These are phyloP conservation scores for Umbilicus rupestris DNA, from an alignment of 164 flowering plant genomes.

Conservation along the genomic window DNA sequence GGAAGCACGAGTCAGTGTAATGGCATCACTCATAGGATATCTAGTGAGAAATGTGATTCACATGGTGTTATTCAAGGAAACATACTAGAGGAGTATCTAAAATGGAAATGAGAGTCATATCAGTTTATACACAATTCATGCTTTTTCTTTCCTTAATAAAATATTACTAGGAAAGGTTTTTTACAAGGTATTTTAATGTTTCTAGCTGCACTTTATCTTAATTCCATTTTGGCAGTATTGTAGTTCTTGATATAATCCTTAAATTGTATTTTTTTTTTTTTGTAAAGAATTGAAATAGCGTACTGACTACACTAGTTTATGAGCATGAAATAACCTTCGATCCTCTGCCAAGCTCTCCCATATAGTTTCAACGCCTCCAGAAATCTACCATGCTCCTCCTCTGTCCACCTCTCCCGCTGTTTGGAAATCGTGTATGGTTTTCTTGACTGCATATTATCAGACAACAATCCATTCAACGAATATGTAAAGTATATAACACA, in stretches of 20 bases:
- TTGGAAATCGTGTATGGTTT: constrained; percentile 92
- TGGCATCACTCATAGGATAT: no score
- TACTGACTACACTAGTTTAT: background rate
- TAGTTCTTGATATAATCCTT: background rate
- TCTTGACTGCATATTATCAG: constrained; percentile 43
- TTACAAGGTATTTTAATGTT: background rate
- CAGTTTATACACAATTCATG: no score
- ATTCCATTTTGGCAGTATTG: background rate
- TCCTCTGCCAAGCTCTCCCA: constrained; percentile 97
- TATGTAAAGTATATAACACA: background rate
- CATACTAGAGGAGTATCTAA: no score
- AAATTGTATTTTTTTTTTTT: background rate
- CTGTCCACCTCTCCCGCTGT: constrained; percentile 98
- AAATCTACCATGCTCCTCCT: constrained; percentile 89
- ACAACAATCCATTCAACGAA: background rate
- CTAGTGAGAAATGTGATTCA: no score
- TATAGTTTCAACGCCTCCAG: constrained; percentile 84
- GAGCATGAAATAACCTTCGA: constrained; percentile 55
- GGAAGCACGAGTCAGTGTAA: background rate
- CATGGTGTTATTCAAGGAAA: no score
- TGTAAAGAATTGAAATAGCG: background rate
- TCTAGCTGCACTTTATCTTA: background rate
- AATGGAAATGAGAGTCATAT: no score
- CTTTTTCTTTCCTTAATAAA: background rate
- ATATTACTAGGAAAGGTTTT: background rate